phyloP scores from a whole-genome alignment of 2,329 filamentous ascomycete species.

The Hypoxylon sp. region DNA sequence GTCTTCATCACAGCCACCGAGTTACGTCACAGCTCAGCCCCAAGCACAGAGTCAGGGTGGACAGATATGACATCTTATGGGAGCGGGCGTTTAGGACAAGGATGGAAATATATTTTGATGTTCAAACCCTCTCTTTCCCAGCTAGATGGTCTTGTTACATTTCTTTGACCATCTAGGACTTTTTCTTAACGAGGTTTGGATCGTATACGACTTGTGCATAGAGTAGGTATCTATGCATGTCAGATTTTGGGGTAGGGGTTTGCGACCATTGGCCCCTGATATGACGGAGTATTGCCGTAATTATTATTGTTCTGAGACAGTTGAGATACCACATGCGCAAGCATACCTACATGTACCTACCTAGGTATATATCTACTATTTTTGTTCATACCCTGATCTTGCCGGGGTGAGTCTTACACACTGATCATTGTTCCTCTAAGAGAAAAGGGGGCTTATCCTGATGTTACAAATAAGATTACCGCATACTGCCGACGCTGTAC shows the following conservation, averaged over 20 bases:
- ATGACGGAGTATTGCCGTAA: constrained; percentile 26
- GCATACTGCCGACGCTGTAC: background rate
- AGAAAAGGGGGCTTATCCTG: background rate
- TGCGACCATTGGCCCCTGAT: constrained; percentile 18
- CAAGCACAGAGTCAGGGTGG: constrained; percentile 11
- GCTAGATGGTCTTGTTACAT: constrained; percentile 13
- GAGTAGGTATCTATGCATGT: constrained; percentile 22
- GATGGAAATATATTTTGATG: constrained; percentile 14
- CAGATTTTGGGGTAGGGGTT: constrained; percentile 29
- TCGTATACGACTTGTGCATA: constrained; percentile 25
- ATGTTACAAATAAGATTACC: background rate
- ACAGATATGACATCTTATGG: constrained; percentile 14
- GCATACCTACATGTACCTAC: background rate
- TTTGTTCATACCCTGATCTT: constrained; percentile 14
- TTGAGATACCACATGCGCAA: constrained; percentile 14
- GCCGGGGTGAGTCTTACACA: background rate
- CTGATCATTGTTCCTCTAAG: background rate
- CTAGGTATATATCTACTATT: constrained; percentile 22
- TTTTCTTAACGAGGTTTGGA: constrained; percentile 14
- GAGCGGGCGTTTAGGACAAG: constrained; percentile 15
- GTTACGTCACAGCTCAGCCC: constrained; percentile 2
- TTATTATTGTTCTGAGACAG: constrained; percentile 14
- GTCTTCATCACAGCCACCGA: constrained; percentile 21
- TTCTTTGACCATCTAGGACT: constrained; percentile 9
- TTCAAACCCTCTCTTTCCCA: constrained; percentile 6